Base-by-base conservation (phyloP, 2,329 filamentous ascomycete species). In the Sclerotinia glacialis region DNA sequence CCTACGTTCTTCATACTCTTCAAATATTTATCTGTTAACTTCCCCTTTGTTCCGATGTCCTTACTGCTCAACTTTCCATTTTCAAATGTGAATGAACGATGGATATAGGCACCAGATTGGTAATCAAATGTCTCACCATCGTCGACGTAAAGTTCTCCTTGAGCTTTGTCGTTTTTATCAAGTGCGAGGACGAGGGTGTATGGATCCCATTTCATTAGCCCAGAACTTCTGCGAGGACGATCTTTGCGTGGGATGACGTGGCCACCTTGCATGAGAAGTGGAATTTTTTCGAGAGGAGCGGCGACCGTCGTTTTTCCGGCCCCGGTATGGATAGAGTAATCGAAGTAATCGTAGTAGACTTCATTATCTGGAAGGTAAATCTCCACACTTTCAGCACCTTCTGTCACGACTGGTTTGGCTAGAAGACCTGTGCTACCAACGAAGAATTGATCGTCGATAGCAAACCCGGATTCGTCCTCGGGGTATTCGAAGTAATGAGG, bases 401-500 rank as follows among this genome's bases (percentile, higher is more conserved):
- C 87, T 31, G 88, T 86, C 1, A 93, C 90, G 18, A 98, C 88
- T 0, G 95, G 95, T 80, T 97, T 98, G 50, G 88, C 92, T n/a
- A 99, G 86, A 21, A 99, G 83, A 72, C 95, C 95, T 1, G 92
- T 96, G 31, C 85, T 87, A 50, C 92, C 95, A 28, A 99, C 80
- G 77, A 97, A 98, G 72, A 98, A 86, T 79, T 99, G 95, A 75
- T 97, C 91, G 72, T 99, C 95, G 58, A 98, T 83, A 3, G 83
- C 86, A 74, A 98, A 96, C n/a, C 93, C 93, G 59, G 83, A 83
- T 77, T 97, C 94, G 71, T 96, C 93, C 0, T 84, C 81, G 0
- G 95, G 95, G 75, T 97, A 92, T 1, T 92, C 90, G 81, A 94
- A 98, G 80, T 93, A 96, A 80, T 98, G 93, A 12, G 95, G 94